These are phyloP conservation scores for Kwoniella bestiolae DNA, from an alignment of 768 basidiomycete species.

Conservation along the genomic window DNA sequence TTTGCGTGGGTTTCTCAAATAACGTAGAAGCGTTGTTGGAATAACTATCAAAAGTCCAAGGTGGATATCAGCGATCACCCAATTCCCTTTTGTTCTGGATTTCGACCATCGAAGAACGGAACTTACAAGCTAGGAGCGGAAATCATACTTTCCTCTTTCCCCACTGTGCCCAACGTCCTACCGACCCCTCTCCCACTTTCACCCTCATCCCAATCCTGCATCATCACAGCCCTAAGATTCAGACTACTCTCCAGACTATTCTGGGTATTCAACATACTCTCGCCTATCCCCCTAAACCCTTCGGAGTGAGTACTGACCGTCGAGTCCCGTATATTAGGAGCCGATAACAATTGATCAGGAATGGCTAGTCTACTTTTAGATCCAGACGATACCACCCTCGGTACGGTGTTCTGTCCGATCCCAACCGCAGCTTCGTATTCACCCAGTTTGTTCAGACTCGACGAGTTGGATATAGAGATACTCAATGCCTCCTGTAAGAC, in stretches of 20 bases:
- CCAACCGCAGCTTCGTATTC: neutral
- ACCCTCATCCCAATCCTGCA: slow-evolving; percentile 5
- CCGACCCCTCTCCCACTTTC: neutral
- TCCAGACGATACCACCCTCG: slow-evolving; percentile 21
- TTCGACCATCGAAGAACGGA: neutral
- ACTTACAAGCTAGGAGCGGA: slow-evolving; percentile 26
- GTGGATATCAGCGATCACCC: neutral
- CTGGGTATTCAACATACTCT: slow-evolving; percentile 15
- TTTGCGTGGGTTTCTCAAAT: slow-evolving; percentile 3
- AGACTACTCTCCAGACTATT: slow-evolving; percentile 11
- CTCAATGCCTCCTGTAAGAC: slow-evolving; percentile 19
- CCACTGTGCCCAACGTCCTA: slow-evolving; percentile 14
- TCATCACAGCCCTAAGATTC: slow-evolving; percentile 9
- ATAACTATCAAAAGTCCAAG: slow-evolving; percentile 1
- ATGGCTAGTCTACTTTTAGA: slow-evolving; percentile 20
- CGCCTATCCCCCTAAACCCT: slow-evolving; percentile 5
- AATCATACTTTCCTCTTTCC: slow-evolving; percentile 19
- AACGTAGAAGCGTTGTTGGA: slow-evolving; percentile 26
- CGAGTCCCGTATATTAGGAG: neutral
- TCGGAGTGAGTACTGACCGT: neutral
- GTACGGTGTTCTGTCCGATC: neutral
- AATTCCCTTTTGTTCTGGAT: neutral
- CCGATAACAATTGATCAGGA: slow-evolving; percentile 3
- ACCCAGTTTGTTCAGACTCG: slow-evolving; percentile 10
- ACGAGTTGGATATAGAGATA: slow-evolving; percentile 11